Evolutionary conservation across 2,329 filamentous ascomycete species (phyloP).

Genomic region (Cladosporium sp.): DNA sequence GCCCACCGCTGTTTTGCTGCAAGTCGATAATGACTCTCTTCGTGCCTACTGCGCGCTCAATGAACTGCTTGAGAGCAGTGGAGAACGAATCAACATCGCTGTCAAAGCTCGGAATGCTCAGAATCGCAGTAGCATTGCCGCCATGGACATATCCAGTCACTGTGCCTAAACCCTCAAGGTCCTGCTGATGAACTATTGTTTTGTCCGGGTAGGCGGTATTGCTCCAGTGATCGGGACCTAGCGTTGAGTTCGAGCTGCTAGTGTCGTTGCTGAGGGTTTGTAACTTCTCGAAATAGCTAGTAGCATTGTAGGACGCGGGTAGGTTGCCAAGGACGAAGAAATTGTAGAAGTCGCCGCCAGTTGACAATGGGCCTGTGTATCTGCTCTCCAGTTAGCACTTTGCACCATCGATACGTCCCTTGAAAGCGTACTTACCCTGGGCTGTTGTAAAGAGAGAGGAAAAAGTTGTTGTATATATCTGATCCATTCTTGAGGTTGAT

Average conservation of each 20-base stretch:
- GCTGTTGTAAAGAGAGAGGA: not conserved
- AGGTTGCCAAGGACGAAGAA: slow-evolving; percentile 30
- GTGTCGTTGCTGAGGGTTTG: not conserved
- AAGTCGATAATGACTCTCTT: slow-evolving; percentile 63
- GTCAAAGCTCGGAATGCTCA: slow-evolving; percentile 40
- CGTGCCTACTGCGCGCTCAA: slow-evolving; percentile 38
- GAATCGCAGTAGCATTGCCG: slow-evolving; percentile 31
- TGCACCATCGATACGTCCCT: slow-evolving; percentile 6
- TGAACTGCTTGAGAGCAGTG: slow-evolving; percentile 27
- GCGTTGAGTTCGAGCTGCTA: not conserved
- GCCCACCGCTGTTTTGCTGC: slow-evolving; percentile 57
- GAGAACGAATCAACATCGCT: slow-evolving; percentile 16
- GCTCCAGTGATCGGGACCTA: not conserved
- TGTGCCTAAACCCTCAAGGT: not conserved
- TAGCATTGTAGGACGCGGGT: slow-evolving; percentile 15
- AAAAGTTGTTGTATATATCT: slow-evolving; percentile 2
- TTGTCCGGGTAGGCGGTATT: not conserved
- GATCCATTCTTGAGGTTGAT: slow-evolving; percentile 28
- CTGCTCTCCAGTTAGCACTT: slow-evolving; percentile 17
- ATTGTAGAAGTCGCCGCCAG: slow-evolving; percentile 37
- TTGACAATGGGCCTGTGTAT: slow-evolving; percentile 26
- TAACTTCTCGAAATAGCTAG: not conserved
- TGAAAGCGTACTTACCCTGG: slow-evolving; percentile 13
- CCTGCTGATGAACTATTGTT: not conserved
- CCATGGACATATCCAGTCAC: slow-evolving; percentile 15